Conservation (phyloP, 106 monocot species). For the Dactylorhiza incarnata region DNA sequence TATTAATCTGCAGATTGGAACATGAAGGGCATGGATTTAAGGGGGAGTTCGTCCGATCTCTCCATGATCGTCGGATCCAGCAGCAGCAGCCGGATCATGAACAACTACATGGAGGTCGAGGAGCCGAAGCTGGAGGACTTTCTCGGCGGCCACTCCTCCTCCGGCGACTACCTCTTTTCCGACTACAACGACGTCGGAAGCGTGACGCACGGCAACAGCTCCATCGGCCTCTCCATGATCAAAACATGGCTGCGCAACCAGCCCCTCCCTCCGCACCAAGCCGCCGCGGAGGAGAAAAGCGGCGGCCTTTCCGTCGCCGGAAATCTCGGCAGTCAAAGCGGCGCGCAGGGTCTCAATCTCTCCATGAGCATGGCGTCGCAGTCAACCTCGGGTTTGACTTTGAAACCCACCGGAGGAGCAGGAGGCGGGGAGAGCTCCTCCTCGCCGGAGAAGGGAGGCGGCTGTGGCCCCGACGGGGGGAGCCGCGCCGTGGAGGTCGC, state of each 20-base stretch:
- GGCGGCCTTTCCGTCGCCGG: not conserved
- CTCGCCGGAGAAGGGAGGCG: constrained; percentile 18
- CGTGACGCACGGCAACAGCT: constrained; percentile 2
- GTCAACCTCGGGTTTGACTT: constrained; percentile 49
- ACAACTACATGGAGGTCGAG: constrained; percentile 23
- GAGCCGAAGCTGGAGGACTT: constrained; percentile 79
- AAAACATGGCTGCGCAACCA: constrained; percentile 77
- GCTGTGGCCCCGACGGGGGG: constrained; percentile 21
- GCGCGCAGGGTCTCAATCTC: constrained; percentile 52
- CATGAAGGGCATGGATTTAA: constrained; percentile 52
- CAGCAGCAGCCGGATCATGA: constrained; percentile 24
- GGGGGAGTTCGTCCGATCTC: constrained; percentile 49
- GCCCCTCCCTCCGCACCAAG: constrained; percentile 23
- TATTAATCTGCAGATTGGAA: constrained; percentile 46
- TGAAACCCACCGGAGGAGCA: constrained; percentile 10
- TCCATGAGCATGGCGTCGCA: constrained; percentile 71
- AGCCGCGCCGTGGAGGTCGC: constrained; percentile 36
- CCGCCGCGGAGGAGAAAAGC: not conserved
- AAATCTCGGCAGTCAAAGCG: constrained; percentile 7
- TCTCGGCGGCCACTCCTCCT: constrained; percentile 44
- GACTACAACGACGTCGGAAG: constrained; percentile 15
- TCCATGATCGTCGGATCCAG: constrained; percentile 72
- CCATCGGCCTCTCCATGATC: constrained; percentile 84
- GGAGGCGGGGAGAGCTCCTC: constrained; percentile 34
- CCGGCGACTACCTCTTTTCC: constrained; percentile 40